These are phyloP conservation scores for Monilinia fructigena DNA, from an alignment of 2,329 filamentous ascomycete genomes.

Conservation along the genomic window DNA sequence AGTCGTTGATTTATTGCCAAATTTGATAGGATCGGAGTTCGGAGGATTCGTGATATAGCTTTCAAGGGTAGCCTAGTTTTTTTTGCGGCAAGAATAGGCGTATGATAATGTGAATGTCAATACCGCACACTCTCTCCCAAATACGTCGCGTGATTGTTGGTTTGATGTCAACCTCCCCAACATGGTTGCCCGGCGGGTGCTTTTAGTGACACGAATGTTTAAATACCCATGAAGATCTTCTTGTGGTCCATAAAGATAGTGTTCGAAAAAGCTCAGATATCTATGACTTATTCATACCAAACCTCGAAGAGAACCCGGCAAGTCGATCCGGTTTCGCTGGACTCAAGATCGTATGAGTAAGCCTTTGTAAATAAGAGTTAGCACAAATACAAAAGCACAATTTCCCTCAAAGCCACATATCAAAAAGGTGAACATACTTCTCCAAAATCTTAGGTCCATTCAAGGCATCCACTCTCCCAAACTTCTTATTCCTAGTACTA, in stretches of 20 bases:
- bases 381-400: background rate
- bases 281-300: constrained; percentile 55
- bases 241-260: background rate
- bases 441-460: constrained; percentile 88
- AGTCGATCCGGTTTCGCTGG: constrained; percentile 62
- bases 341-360: constrained; percentile 62
- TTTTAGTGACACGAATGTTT: background rate
- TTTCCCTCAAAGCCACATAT: background rate
- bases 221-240: background rate
- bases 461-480: constrained; percentile 85
- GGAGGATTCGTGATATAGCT: constrained; percentile 17
- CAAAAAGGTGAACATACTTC: constrained; percentile 59
- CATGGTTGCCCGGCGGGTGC: background rate
- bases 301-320: constrained; percentile 71
- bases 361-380: constrained; percentile 44
- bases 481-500: constrained; percentile 85
- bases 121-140: background rate
- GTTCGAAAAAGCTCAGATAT: constrained; percentile 32
- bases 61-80: constrained; percentile 13
- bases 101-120: constrained; percentile 19
- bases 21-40: constrained; percentile 23
- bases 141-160: background rate
- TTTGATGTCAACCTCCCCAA: background rate
- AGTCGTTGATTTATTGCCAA: constrained; percentile 6
- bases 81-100: constrained; percentile 20